Conservation (phyloP, 352 stramenopile species). For the Phytophthora colocasiae region DNA sequence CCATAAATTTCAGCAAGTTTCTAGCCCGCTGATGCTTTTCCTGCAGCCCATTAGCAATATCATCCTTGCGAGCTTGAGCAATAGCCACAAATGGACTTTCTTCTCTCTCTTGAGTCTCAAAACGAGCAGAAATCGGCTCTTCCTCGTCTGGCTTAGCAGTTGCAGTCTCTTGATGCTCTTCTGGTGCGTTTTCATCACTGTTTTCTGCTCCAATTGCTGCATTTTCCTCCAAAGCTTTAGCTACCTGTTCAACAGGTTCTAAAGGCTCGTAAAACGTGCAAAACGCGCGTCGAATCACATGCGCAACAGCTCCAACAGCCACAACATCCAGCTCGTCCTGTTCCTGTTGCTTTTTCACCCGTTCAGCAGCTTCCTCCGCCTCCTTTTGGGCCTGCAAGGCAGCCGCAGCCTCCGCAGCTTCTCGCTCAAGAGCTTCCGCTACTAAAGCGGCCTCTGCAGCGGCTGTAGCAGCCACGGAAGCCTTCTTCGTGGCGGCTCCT, state of each 20-base stretch:
- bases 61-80: slow-evolving; percentile 42
- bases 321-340: slow-evolving; percentile 66
- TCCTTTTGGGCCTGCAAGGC: slow-evolving; percentile 19
- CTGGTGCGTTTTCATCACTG: neutral
- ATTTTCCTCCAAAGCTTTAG: neutral
- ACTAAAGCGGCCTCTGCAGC: slow-evolving; percentile 6
- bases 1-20: slow-evolving; percentile 58
- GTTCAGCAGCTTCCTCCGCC: slow-evolving; percentile 13
- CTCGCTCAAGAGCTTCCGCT: slow-evolving; percentile 8
- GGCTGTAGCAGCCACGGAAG: slow-evolving; percentile 4
- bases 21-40: slow-evolving; percentile 41
- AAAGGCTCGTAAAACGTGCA: slow-evolving; percentile 52
- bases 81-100: slow-evolving; percentile 46
- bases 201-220: neutral
- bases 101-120: neutral
- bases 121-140: neutral
- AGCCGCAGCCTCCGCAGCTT: slow-evolving; percentile 10
- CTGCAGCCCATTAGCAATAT: slow-evolving; percentile 40
- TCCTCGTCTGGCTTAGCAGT: neutral
- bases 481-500: slow-evolving; percentile 22
- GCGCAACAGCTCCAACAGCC: slow-evolving; percentile 70
- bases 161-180: neutral
- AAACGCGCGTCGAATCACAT: slow-evolving; percentile 82
- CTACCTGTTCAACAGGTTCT: neutral
- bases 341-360: slow-evolving; percentile 20